Evolutionary conservation across 164 flowering plant species (phyloP), one percentile per base, ranked within the genome.

Genomic region (Nelumbo lutea): DNA sequence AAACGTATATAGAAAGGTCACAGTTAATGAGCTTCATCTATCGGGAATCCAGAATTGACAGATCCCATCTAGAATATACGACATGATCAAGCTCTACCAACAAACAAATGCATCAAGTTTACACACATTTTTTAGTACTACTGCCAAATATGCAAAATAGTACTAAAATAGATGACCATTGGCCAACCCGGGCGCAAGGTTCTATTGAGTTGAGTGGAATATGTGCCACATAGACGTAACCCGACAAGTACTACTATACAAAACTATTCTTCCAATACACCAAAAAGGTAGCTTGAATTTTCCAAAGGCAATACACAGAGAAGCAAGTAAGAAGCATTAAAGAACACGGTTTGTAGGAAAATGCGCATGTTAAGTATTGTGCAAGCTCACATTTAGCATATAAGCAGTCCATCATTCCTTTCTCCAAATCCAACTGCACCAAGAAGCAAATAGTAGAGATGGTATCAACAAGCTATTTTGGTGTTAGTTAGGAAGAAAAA

Each of bases 331-430:
- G 1, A 27, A 9, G 48, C 50, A 66, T 39, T 56, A 43, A 67
- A 72, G 10, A 10, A 50, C 38, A 69, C 10, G 3, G 60, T 15
- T 48, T 42, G 14, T 9, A 58, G 13, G 3, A 59, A 46, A 10
- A 41, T 8, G 38, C 15, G 40, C 11, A 46, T 6, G 63, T 9
- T 40, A 48, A 41, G 6, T 1, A 14, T 15, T 57, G 0, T 55
- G 63, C 8, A 39, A 69, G 84, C 98, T 90, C 78, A 95, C 99
- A 95, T 85, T 90, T 92, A 61, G 99, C 99, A 72, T 92, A 90
- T 64, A 92, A 79, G 84, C 99, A 95, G 64, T 90, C 90, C 96
- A 89, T 85, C 98, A 92, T 95, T 65, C 82, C 97, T 78, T 89
- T 88, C 94, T 85, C 98, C 81, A 88, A 73, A 75, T 88, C 93